Base-by-base conservation (phyloP, 768 basidiomycete genomes). In the Tylopilus plumbeoviolaceoides region DNA sequence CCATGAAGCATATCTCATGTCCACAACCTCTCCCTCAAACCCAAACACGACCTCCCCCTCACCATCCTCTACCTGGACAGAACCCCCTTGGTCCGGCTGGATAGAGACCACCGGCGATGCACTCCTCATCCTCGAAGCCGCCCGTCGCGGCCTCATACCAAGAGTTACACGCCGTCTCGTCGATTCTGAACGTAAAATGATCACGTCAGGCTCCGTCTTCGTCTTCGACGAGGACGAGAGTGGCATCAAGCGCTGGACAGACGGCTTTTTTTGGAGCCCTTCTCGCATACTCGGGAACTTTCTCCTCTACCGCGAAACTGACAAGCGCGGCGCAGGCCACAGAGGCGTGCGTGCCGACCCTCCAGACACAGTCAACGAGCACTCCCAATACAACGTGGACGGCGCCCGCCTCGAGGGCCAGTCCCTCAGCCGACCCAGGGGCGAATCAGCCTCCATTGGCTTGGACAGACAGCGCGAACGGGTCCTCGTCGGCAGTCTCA, bases 191-290 rank as follows among this genome's bases (percentile, higher is more conserved):
- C 82, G 92, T 52, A 87, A 84, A 64, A 91, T 95, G 86, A 94
- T 98, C 67, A 85, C 85, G 17, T 89, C 87, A 7, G 95, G 95
- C 51, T 89, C 89, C 7, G 92, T 98, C 11, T 98, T 98, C 63
- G 95, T 97, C 59, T 98, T 97, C 65, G 92, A 98, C 70, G 95
- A 97, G 75, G 88, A 92, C 63, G 93, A 95, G 72, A 92, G 90
- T 63, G 93, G 94, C 25, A 98, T 98, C 75, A 95, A 95, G 74
- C 81, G 95, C 41, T 97, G 94, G 91, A 98, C 95, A 2, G 95
- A 98, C 72, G 93, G 94, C n/a, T 86, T 90, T 67, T 88, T 89
- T 67, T 97, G 95, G 95, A 90, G 87, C 59, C 95, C 95, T 0
- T 89, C 86, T 59, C 78, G 95, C 53, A 97, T 97, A 25, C 74